phyloP scores from a whole-genome alignment of 495 filamentous ascomycete species.

The Neurospora sp. region DNA sequence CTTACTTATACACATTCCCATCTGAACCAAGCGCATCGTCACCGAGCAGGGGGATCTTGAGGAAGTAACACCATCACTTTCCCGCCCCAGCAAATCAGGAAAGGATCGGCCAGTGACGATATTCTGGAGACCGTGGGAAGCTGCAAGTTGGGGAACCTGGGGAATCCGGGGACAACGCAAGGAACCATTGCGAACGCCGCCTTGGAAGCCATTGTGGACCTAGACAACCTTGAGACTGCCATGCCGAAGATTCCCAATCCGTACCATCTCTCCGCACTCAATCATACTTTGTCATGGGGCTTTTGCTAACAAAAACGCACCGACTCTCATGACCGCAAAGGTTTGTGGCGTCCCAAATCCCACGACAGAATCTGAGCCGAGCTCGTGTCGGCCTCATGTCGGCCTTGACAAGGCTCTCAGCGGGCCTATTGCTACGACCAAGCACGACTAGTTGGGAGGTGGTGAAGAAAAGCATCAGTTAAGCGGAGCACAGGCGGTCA shows the following conservation, averaged over 20 bases:
- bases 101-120: neutral
- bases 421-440: neutral
- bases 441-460: neutral
- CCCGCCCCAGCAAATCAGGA: neutral
- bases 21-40: neutral
- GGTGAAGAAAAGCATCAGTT: neutral
- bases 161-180: neutral
- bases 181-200: neutral
- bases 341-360: neutral
- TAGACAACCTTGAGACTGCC: neutral
- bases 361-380: neutral
- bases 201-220: neutral
- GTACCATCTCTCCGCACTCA: neutral
- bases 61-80: neutral
- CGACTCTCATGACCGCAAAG: neutral
- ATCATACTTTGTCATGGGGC: neutral
- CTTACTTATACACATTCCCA: neutral
- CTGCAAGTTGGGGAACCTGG: neutral
- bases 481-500: neutral
- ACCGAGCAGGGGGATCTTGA: neutral
- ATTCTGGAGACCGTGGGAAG: neutral
- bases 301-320: neutral
- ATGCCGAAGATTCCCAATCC: neutral
- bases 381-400: neutral
- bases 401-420: neutral